phyloP scores from a whole-genome alignment of 192 early-diverging fungal genomes.

The Chytriomyces hyalinus region DNA sequence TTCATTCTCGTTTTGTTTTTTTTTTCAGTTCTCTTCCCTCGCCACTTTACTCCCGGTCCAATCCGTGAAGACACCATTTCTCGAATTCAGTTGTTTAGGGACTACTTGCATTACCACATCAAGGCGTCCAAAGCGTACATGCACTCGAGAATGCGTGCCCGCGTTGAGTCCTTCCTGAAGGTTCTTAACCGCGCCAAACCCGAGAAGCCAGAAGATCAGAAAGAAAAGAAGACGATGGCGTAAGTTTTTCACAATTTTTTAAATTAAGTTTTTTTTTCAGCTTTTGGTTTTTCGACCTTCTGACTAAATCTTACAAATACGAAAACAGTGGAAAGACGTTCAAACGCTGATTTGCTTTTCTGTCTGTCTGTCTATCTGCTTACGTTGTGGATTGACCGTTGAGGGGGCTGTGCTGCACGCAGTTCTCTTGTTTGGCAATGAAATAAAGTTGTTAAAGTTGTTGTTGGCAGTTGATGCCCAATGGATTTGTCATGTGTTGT shows the following conservation, averaged over 20 bases:
- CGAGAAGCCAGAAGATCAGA: constrained; percentile 65
- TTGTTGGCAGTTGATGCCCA: no score
- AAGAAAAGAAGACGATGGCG: constrained; percentile 58
- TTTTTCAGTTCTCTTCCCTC: constrained; percentile 85
- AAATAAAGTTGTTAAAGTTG: no score
- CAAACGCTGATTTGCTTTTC: constrained; percentile 34
- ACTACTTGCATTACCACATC: constrained; percentile 99
- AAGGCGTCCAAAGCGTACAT: constrained; percentile 99
- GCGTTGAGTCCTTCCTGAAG: constrained; percentile 96
- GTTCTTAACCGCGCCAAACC: constrained; percentile 98
- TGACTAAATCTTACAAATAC: not conserved
- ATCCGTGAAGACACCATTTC: constrained; percentile 91
- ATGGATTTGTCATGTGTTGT: no score
- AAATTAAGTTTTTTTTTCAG: not conserved
- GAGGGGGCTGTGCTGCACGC: no score
- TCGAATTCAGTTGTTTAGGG: constrained; percentile 94
- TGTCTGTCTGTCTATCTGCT: not conserved
- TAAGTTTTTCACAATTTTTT: constrained; percentile 10
- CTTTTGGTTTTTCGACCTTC: not conserved
- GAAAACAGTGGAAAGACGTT: constrained; percentile 47
- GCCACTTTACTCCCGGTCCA: constrained; percentile 76
- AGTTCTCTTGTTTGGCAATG: no score
- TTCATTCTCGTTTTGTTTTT: not conserved
- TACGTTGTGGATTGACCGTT: no score
- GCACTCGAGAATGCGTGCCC: constrained; percentile 97